Evolutionary conservation across 768 basidiomycete species (phyloP).

Genomic region (Gloeopeniophorella convolvens): DNA sequence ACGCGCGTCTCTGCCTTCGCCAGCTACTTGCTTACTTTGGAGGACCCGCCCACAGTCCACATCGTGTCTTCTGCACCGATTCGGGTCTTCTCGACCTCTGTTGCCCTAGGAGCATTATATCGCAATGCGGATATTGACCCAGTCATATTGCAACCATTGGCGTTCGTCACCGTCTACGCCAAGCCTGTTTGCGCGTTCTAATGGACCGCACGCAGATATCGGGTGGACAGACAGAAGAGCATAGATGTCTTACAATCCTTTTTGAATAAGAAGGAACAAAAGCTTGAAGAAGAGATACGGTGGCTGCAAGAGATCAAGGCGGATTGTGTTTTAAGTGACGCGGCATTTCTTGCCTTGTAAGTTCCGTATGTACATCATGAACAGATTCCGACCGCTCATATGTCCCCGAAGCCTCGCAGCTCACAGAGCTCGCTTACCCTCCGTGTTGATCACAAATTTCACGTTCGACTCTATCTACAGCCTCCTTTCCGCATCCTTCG

Average conservation of each 20-base stretch:
- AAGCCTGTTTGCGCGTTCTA: conserved; percentile 6
- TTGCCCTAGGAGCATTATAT: conserved; percentile 57
- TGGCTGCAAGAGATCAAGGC: conserved; percentile 52
- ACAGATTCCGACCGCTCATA: background rate
- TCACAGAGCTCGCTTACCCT: conserved; percentile 55
- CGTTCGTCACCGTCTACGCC: conserved; percentile 38
- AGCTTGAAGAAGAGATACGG: conserved; percentile 45
- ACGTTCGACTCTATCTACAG: conserved; percentile 82
- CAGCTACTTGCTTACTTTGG: conserved; percentile 46
- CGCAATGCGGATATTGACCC: conserved; percentile 72
- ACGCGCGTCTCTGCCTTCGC: conserved; percentile 76
- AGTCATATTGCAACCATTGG: conserved; percentile 73
- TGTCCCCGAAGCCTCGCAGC: conserved; percentile 53
- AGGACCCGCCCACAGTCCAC: conserved; percentile 41
- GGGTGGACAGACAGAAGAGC: conserved; percentile 68
- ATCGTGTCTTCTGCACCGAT: conserved; percentile 72
- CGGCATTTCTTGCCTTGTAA: conserved; percentile 73
- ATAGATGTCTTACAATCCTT: conserved; percentile 56
- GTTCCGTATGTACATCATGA: conserved; percentile 21
- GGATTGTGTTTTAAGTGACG: conserved; percentile 65
- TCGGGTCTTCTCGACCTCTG: conserved; percentile 61
- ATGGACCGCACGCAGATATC: conserved; percentile 40
- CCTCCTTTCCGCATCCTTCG: conserved; percentile 54
- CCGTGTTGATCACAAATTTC: conserved; percentile 73
- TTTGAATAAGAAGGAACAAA: conserved; percentile 44